Evolutionary conservation across 345 rosid species (phyloP), one percentile per base, ranked within the genome.

Genomic region (Brassica juncea): DNA sequence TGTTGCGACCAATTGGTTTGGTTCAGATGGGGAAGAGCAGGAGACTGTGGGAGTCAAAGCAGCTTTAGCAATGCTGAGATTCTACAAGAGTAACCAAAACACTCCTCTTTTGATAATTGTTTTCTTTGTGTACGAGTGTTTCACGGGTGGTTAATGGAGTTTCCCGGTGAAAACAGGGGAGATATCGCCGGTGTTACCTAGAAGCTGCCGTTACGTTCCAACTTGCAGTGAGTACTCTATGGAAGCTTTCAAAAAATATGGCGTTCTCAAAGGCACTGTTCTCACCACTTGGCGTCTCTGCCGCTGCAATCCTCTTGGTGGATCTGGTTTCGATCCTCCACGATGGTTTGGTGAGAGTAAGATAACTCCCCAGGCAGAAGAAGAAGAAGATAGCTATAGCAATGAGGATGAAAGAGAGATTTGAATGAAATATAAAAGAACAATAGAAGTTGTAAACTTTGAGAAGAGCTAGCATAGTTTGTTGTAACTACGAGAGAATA

Each of bases 231-330:
- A 91, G 85, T 92, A 92, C 70, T 94, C 97, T 10, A 92, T 88
- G 97, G 86, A 85, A 85, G 99, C 97, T 81, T 94, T 92, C 83
- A 91, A 91, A 91, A 94, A 82, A 68, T 94, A 94, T 72, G 98
- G 98, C 67, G 70, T 88, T 73, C 79, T 76, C 21, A 91, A 89
- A 81, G 97, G 97, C 64, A 85, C 91, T 7, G 59, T 86, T 80
- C 84, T 94, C 74, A 92, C 95, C 2, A 81, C 87, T 47, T 91
- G 93, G 93, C 95, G 97, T 73, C 84, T 92, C 68, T 92, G 99
- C 77, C 94, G 99, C 60, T 94, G 97, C 84, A 92, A 94, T 81
- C 97, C 97, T 32, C 91, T 94, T 31, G 97, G 97, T 79, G 94
- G 98, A 3, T 88, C 92, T 77, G 95, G 97, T 28, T 94, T 85